Percentiles rank a stretch among this genome's conserved stretches.
Evolutionary conservation across 2,329 filamentous ascomycete genomes (phyloP).

Genomic region (Pseudocercospora crystallina): DNA sequence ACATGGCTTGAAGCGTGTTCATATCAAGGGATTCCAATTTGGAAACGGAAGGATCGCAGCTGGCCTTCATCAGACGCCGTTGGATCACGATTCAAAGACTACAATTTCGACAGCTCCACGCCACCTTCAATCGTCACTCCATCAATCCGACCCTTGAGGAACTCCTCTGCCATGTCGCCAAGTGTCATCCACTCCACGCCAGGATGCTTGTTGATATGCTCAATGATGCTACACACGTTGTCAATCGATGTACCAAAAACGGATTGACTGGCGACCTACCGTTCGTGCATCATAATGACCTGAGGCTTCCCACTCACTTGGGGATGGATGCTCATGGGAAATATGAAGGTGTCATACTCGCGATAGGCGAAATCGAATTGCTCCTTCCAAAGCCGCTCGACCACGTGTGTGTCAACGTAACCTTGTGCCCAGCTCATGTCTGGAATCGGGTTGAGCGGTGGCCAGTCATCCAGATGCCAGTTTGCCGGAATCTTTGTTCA

Average conservation of each 20-base stretch:
- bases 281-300: slow-evolving; percentile 49
- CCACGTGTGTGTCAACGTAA: slow-evolving; percentile 43
- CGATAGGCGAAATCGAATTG: slow-evolving; percentile 49
- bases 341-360: slow-evolving; percentile 49
- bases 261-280: neutral
- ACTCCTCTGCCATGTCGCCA: slow-evolving; percentile 30
- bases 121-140: slow-evolving; percentile 39
- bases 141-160: slow-evolving; percentile 29
- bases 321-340: slow-evolving; percentile 50
- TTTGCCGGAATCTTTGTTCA: slow-evolving; percentile 43
- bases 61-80: too few relatives aligned
- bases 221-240: slow-evolving; percentile 36
- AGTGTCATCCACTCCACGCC: slow-evolving; percentile 46
- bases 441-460: slow-evolving; percentile 22
- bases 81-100: neutral
- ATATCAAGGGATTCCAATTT: too few relatives aligned
- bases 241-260: neutral
- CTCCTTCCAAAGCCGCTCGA: slow-evolving; percentile 48
- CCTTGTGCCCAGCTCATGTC: slow-evolving; percentile 36
- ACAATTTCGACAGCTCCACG: slow-evolving; percentile 15
- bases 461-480: slow-evolving; percentile 52
- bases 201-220: slow-evolving; percentile 47
- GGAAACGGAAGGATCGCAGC: too few relatives aligned
- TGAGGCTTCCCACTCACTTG: slow-evolving; percentile 51
- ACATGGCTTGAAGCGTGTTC: too few relatives aligned